These are phyloP conservation scores for Xylaria sp. DNA, from an alignment of 2,329 filamentous ascomycete species.

Conservation along the genomic window DNA sequence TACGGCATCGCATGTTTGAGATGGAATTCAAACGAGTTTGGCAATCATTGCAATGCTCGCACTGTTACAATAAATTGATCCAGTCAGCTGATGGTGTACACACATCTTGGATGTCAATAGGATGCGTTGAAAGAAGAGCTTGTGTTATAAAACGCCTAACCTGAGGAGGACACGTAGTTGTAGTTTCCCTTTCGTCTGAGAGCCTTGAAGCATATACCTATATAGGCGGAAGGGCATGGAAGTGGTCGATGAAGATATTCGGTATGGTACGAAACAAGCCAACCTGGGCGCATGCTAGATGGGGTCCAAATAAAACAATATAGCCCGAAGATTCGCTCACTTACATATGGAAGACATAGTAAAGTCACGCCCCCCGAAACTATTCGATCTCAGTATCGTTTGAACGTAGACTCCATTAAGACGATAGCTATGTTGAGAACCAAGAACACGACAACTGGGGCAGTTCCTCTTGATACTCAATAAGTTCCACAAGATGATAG, in stretches of 20 bases:
- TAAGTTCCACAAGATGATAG: not conserved
- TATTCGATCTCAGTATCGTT: constrained; percentile 40
- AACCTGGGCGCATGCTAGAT: constrained; percentile 40
- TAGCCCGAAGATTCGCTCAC: not conserved
- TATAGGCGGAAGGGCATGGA: constrained; percentile 47
- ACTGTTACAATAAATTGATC: constrained; percentile 32
- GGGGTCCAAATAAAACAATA: not conserved
- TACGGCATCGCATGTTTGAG: constrained; percentile 38
- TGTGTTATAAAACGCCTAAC: constrained; percentile 46
- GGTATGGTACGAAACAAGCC: constrained; percentile 49
- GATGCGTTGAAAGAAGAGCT: not conserved
- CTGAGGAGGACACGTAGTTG: constrained; percentile 47
- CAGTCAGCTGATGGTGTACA: not conserved
- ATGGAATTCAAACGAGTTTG: constrained; percentile 49
- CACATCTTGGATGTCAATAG: not conserved
- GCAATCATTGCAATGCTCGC: constrained; percentile 49
- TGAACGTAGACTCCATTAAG: constrained; percentile 45
- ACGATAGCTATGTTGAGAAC: constrained; percentile 43
- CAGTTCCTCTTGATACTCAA: too few species aligned
- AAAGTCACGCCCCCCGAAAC: constrained; percentile 47
- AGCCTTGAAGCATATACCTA: constrained; percentile 45
- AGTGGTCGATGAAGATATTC: constrained; percentile 50
- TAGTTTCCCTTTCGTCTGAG: constrained; percentile 42
- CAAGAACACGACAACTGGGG: constrained; percentile 45
- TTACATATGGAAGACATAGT: constrained; percentile 45